phyloP scores from a whole-genome alignment of 108 stramenopile species.

The Bacterosira constricta region DNA sequence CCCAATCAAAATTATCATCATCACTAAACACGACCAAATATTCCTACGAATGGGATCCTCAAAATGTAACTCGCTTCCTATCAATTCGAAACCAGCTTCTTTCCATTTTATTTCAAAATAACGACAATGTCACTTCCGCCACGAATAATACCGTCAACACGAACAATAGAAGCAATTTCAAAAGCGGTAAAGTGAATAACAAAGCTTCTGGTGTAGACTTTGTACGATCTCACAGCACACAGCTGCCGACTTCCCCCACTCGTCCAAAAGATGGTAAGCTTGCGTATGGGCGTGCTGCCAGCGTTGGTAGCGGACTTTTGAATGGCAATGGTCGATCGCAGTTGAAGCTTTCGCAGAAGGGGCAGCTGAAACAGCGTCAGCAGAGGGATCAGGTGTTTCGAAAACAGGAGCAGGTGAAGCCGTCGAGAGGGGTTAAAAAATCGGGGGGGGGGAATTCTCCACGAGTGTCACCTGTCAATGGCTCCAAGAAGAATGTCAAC shows the following conservation, averaged over 20 bases:
- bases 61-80: slow-evolving; percentile 7
- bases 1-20: background rate
- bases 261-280: background rate
- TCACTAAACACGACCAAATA: background rate
- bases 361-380: background rate
- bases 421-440: too few relatives aligned
- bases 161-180: background rate
- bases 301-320: background rate
- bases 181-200: background rate
- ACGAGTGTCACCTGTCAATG: background rate
- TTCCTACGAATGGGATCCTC: slow-evolving; percentile 19
- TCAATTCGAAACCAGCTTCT: slow-evolving; percentile 4
- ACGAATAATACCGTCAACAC: background rate
- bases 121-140: background rate
- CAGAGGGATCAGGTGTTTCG: too few relatives aligned
- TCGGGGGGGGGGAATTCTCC: too few relatives aligned
- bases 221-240: background rate
- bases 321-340: background rate
- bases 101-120: background rate
- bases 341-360: background rate
- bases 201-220: background rate
- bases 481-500: background rate
- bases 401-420: too few relatives aligned
- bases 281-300: background rate
- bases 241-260: background rate